phyloP scores from a whole-genome alignment of 179 eudicot species.

The Actinidia chinensis region DNA sequence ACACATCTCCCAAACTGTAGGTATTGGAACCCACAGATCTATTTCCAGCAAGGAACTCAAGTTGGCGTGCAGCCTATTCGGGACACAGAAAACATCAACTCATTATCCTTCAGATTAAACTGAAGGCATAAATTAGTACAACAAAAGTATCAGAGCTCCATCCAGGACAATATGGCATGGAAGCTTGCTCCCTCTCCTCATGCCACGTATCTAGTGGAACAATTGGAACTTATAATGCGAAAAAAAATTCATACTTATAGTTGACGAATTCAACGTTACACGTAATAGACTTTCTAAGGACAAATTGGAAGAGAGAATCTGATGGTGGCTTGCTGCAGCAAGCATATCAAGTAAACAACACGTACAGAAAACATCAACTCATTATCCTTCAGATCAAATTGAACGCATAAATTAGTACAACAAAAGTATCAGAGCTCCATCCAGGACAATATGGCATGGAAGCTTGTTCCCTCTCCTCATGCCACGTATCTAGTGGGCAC shows the following conservation, averaged over 20 bases:
- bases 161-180: neutral
- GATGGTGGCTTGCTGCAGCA: too few relatives aligned
- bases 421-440: too few relatives aligned
- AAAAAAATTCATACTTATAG: neutral
- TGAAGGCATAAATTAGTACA: neutral
- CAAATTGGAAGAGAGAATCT: too few relatives aligned
- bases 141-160: neutral
- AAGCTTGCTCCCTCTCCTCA: neutral
- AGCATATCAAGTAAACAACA: too few relatives aligned
- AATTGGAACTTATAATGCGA: neutral
- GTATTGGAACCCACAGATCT: conserved; percentile 53
- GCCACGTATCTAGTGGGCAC: neutral
- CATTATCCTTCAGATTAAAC: neutral
- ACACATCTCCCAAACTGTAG: conserved; percentile 71
- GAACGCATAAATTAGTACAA: neutral
- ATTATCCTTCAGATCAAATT: neutral
- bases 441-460: too few relatives aligned
- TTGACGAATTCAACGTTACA: neutral
- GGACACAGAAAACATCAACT: conserved; percentile 1
- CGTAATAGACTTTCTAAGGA: neutral
- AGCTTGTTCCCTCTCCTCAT: too few relatives aligned
- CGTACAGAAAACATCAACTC: neutral
- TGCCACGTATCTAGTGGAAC: neutral
- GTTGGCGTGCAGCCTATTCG: conserved; percentile 82
- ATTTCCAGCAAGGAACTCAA: conserved; percentile 66